Evolutionary conservation across 2,329 filamentous ascomycete species (phyloP).

Genomic region (Furcasterigmium furcatum): DNA sequence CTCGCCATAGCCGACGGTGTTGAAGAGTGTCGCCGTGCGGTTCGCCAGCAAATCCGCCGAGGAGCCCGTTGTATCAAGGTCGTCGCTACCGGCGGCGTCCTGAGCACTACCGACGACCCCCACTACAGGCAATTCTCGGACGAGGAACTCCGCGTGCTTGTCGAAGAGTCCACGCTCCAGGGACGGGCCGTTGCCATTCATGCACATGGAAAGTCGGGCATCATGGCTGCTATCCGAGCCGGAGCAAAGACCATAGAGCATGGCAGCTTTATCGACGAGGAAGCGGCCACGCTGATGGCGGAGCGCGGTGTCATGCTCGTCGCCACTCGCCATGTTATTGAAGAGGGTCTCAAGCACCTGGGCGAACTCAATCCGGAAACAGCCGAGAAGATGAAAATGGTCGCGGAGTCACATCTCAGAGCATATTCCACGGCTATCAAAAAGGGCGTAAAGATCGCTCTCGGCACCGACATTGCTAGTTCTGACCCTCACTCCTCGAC

Average conservation of each 20-base stretch:
- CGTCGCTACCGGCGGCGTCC: constrained; percentile 39
- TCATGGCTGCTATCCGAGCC: constrained; percentile 39
- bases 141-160: constrained; percentile 39
- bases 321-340: not conserved
- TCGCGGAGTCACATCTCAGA: not conserved
- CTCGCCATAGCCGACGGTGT: constrained; percentile 39
- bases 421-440: not conserved
- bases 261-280: constrained; percentile 37
- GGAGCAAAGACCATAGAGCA: constrained; percentile 46
- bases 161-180: constrained; percentile 35
- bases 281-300: not conserved
- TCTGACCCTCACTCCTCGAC: constrained; percentile 7
- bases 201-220: constrained; percentile 42
- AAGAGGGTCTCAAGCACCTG: not conserved
- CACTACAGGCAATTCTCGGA: constrained; percentile 39
- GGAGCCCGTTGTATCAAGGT: constrained; percentile 47
- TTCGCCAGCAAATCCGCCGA: constrained; percentile 37
- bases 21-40: constrained; percentile 37
- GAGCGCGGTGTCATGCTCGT: not conserved
- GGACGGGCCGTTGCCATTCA: constrained; percentile 38
- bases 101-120: constrained; percentile 36
- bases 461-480: not conserved
- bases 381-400: not conserved
- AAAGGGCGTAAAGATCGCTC: too few relatives aligned
- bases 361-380: not conserved